A percentile compares a stretch with the other conserved stretches of the same genome.
These are phyloP conservation scores for Omphalotus guepiniiformis DNA, from an alignment of 768 basidiomycete species.

Conservation along the genomic window DNA sequence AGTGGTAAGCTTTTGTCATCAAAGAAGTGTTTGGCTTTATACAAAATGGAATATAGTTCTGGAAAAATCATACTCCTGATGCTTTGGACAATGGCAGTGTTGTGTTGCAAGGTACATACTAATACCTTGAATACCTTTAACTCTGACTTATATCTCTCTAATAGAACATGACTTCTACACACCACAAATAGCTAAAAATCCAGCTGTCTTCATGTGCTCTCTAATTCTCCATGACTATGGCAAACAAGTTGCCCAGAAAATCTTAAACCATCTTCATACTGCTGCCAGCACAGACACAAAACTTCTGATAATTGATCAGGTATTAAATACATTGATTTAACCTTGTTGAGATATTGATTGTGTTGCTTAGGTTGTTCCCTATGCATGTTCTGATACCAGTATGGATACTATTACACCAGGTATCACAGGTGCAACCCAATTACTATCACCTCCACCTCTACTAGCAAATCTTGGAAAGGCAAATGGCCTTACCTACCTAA, in stretches of 20 bases:
- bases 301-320: conserved; percentile 19
- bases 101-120: conserved; percentile 9
- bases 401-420: too few relatives aligned
- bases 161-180: conserved; percentile 22
- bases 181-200: conserved; percentile 18
- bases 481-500: not conserved
- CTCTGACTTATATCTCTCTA: not conserved
- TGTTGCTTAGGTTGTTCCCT: too few relatives aligned
- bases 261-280: conserved; percentile 20
- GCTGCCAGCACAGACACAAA: conserved; percentile 19
- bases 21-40: not conserved
- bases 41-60: not conserved
- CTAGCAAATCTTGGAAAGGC: conserved; percentile 15
- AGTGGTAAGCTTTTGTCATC: not conserved
- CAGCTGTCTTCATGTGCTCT: conserved; percentile 23
- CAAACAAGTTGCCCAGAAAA: conserved; percentile 14
- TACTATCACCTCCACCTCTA: conserved; percentile 15
- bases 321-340: conserved; percentile 13
- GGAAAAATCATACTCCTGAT: conserved; percentile 5
- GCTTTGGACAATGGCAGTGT: conserved; percentile 11
- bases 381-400: too few relatives aligned
- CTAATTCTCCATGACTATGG: conserved; percentile 27
- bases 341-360: not conserved
- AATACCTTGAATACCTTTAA: not conserved
- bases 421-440: too few relatives aligned